phyloP scores from a whole-genome alignment of 139 green algal species.

The Dunaliella sp. region DNA sequence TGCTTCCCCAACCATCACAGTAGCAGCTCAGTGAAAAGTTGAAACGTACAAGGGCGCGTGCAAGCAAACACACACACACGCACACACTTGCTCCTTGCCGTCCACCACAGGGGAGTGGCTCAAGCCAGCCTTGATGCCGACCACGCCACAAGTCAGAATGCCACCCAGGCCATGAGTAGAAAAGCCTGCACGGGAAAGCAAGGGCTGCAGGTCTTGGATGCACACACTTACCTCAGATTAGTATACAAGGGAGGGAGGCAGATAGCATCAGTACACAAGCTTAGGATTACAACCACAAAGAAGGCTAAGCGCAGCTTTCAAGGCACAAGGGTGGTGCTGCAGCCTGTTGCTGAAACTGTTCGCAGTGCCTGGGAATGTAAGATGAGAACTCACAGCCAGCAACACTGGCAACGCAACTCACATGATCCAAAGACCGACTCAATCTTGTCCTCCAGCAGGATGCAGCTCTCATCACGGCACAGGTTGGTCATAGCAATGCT shows the following conservation, averaged over 20 bases:
- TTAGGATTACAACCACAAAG: no score
- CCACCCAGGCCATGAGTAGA: conserved; percentile 82
- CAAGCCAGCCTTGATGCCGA: conserved; percentile 61
- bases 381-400: background rate
- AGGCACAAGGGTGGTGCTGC: background rate
- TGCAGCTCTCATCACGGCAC: conserved; percentile 87
- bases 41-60: no score
- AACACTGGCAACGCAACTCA: background rate
- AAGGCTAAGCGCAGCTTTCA: no score
- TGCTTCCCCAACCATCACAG: no score
- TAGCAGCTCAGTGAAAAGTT: no score
- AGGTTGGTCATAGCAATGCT: conserved; percentile 73
- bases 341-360: background rate
- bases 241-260: no score
- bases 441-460: conserved; percentile 73
- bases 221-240: no score
- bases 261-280: no score
- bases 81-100: background rate
- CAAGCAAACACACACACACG: background rate
- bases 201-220: no score
- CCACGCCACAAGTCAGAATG: conserved; percentile 81
- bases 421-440: conserved; percentile 69
- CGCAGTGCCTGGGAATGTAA: background rate
- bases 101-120: conserved; percentile 49
- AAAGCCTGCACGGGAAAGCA: conserved; percentile 40